These are phyloP conservation scores for Pelargonium nanum DNA, from an alignment of 345 rosid species.

Conservation along the genomic window DNA sequence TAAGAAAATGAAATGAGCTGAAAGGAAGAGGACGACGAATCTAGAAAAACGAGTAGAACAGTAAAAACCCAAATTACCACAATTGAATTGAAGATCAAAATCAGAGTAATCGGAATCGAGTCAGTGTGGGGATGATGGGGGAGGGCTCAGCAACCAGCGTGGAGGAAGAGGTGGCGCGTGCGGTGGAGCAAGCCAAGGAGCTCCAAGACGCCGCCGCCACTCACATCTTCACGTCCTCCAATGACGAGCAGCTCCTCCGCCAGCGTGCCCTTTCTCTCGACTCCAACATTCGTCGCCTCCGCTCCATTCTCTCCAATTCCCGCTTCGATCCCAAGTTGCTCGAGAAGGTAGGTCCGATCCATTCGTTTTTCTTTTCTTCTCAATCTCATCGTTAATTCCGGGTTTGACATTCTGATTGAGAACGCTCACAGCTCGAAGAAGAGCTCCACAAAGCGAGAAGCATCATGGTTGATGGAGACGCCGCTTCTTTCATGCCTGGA, in stretches of 20 bases:
- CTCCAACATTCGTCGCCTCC: constrained; percentile 60
- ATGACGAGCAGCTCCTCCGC: constrained; percentile 60
- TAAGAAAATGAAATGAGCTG: too few species aligned
- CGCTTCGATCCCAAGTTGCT: constrained; percentile 40
- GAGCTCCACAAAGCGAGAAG: constrained; percentile 75
- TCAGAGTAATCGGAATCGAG: constrained; percentile 6
- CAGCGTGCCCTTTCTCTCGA: constrained; percentile 62
- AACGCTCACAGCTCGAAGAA: constrained; percentile 50
- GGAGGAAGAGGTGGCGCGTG: constrained; percentile 59
- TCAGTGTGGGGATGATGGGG: constrained; percentile 11
- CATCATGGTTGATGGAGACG: constrained; percentile 68
- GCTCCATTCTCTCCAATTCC: constrained; percentile 24
- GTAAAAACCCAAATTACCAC: too few species aligned
- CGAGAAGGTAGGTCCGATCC: constrained; percentile 41
- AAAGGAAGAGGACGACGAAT: too few species aligned
- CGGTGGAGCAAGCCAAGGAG: constrained; percentile 63
- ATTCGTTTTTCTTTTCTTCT: neutral
- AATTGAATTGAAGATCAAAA: neutral
- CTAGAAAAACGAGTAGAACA: too few species aligned
- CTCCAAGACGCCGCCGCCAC: constrained; percentile 65
- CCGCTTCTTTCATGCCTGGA: constrained; percentile 67
- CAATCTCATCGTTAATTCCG: neutral
- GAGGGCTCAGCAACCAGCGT: constrained; percentile 21
- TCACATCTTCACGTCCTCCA: constrained; percentile 35
- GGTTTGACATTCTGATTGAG: neutral